Conservation (phyloP, 345 rosid species). For the Lepidium didymum region DNA sequence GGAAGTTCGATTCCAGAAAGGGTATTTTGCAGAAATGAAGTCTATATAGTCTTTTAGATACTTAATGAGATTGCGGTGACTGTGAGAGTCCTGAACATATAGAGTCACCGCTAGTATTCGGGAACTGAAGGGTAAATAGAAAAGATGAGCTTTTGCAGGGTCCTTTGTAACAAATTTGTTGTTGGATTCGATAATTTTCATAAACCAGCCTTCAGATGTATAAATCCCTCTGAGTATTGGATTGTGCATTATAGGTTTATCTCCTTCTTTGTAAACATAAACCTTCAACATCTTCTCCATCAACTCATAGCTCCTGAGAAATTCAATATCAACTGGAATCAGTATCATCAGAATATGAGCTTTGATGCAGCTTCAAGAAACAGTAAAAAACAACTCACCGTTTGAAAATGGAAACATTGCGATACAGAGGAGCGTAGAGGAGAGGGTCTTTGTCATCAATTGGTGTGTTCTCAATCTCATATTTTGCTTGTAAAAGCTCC, state of each 20-base stretch:
- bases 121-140: constrained; percentile 86
- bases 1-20: constrained; percentile 84
- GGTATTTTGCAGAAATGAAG: constrained; percentile 47
- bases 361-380: background rate
- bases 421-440: constrained; percentile 71
- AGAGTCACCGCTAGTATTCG: constrained; percentile 63
- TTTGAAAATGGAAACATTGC: constrained; percentile 75
- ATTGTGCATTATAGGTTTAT: constrained; percentile 58
- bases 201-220: constrained; percentile 99
- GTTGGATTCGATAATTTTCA: constrained; percentile 65
- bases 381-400: constrained; percentile 30
- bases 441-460: constrained; percentile 39
- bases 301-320: constrained; percentile 79
- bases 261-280: constrained; percentile 80
- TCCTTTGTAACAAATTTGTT: constrained; percentile 52
- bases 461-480: constrained; percentile 64
- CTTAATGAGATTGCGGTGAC: constrained; percentile 47
- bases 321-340: background rate
- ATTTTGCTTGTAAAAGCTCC: constrained; percentile 50
- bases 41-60: constrained; percentile 58
- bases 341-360: background rate
- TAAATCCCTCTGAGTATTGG: constrained; percentile 76
- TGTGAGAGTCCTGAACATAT: constrained; percentile 69
- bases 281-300: constrained; percentile 85
- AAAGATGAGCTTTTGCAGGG: constrained; percentile 69